These are phyloP conservation scores for Colletotrichum incanum DNA, from an alignment of 2,329 filamentous ascomycete species.

Conservation along the genomic window DNA sequence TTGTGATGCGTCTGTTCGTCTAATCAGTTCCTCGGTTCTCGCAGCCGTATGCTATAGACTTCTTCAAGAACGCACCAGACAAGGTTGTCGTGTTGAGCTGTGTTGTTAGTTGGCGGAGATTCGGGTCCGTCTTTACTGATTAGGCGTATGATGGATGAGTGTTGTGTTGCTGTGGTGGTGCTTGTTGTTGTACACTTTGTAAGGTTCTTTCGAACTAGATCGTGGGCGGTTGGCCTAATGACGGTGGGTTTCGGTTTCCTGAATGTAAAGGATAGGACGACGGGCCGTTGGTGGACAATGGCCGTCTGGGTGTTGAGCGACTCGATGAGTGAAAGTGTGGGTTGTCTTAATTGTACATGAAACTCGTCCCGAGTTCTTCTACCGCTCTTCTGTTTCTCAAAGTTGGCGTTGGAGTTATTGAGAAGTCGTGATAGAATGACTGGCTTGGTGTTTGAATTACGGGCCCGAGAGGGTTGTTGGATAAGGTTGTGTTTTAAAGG, in stretches of 20 bases:
- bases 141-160: slow-evolving; percentile 19
- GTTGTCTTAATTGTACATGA: slow-evolving; percentile 53
- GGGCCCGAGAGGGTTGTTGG: slow-evolving; percentile 44
- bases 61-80: slow-evolving; percentile 51
- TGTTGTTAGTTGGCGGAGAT: slow-evolving; percentile 35
- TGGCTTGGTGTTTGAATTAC: slow-evolving; percentile 49
- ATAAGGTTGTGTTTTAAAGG: slow-evolving; percentile 55
- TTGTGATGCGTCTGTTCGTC: slow-evolving; percentile 59
- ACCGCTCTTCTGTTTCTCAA: slow-evolving; percentile 26
- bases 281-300: slow-evolving; percentile 52
- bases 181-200: slow-evolving; percentile 47
- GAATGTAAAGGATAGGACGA: slow-evolving; percentile 61
- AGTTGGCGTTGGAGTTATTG: slow-evolving; percentile 44
- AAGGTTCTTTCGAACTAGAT: slow-evolving; percentile 46
- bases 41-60: neutral
- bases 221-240: slow-evolving; percentile 54
- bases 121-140: slow-evolving; percentile 26
- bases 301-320: slow-evolving; percentile 39
- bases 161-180: slow-evolving; percentile 12
- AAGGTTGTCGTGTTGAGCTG: slow-evolving; percentile 41
- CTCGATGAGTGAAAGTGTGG: slow-evolving; percentile 42
- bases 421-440: slow-evolving; percentile 48
- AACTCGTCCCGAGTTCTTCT: slow-evolving; percentile 48
- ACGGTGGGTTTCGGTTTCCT: slow-evolving; percentile 37
- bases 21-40: slow-evolving; percentile 44